Base-by-base conservation (phyloP, 352 stramenopile species). In the Phytophthora sp. region DNA sequence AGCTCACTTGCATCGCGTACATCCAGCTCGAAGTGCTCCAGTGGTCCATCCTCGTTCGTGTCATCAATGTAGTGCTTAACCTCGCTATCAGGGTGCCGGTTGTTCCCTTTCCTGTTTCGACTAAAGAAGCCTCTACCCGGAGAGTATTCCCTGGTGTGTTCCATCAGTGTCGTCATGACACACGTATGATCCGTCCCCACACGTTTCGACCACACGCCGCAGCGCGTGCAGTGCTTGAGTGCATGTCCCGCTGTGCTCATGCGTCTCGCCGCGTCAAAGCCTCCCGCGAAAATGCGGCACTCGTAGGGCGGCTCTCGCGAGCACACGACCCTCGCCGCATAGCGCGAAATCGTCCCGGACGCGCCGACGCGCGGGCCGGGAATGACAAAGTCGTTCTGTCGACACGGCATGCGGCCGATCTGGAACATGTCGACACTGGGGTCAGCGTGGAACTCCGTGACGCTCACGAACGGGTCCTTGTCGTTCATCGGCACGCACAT, bases 401-500 rank as follows among this genome's bases (percentile, higher is more conserved):
- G 59, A 43, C 82, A 91, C 12, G 85, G 85, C 79, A 91, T 87
- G 26, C 85, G 82, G 15, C 85, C 85, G 45, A 94, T 89, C 69
- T 94, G 85, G 59, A 91, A 94, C 82, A 94, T 86, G 45, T 94
- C 85, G 17, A 61, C 60, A 23, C 39, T 60, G 7, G 54, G 11
- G 28, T 91, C 79, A 4, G 59, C 43, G 32, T 71, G 59, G 54
- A 88, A 94, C 67, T 94, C 85, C 10, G 77, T 89, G 26, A 92
- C 61, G 39, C 73, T 85, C 8, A 69, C 81, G 45, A 80, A 69
- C 11, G 68, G 52, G 46, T 92, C 81, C 13, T 66, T 67, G 71
- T 88, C 79, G 63, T 82, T 85, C 79, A 92, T 90, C 1, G 83
- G 83, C 8, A 90, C 68, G 58, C 83, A 90, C 75, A 92, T 77